A percentile compares a stretch with the other conserved stretches of the same genome.
phyloP scores from a whole-genome alignment of 2,329 filamentous ascomycete genomes.

The Fusarium vanettenii region DNA sequence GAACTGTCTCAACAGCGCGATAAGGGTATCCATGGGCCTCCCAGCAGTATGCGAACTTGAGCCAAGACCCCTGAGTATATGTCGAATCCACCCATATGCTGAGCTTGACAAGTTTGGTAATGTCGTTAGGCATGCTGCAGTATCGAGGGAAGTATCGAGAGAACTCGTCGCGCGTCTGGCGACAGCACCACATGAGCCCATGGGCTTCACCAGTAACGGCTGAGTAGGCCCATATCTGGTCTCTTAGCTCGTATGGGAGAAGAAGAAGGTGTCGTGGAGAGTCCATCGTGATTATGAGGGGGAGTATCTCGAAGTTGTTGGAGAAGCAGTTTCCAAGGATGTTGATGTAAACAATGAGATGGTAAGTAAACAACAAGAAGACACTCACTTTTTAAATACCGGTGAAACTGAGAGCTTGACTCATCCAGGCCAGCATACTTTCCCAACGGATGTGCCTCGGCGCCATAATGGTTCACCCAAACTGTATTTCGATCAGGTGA shows the following conservation, averaged over 20 bases:
- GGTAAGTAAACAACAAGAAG: background rate
- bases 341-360: background rate
- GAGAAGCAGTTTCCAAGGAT: background rate
- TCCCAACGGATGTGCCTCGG: background rate
- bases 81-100: conserved; percentile 12
- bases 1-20: background rate
- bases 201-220: background rate
- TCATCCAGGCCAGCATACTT: background rate
- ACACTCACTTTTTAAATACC: background rate
- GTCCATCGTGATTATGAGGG: background rate
- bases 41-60: conserved; percentile 23
- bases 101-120: background rate
- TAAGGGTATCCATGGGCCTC: background rate
- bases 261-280: background rate
- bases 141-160: background rate
- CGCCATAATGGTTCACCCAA: background rate
- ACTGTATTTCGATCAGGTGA: too few relatives aligned
- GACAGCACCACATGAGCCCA: conserved; percentile 15
- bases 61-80: conserved; percentile 7
- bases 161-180: conserved; percentile 11
- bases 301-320: background rate
- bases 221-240: conserved; percentile 10
- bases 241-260: conserved; percentile 22
- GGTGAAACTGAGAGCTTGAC: background rate
- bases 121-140: background rate